These are phyloP conservation scores for Cercospora sp. DNA, from an alignment of 2,329 filamentous ascomycete species.

Conservation along the genomic window DNA sequence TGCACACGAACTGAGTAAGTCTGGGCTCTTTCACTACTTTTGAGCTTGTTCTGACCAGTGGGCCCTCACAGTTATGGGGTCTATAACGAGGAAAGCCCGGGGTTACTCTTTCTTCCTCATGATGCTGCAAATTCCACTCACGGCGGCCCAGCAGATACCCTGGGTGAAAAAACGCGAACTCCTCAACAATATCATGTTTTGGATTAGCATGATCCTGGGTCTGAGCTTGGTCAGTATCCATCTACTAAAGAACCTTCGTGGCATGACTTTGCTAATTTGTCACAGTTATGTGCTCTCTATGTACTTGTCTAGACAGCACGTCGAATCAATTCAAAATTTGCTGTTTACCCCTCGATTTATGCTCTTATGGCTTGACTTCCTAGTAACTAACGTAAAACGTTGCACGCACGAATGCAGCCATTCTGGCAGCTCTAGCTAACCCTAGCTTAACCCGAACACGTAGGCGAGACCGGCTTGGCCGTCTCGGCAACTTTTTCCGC, in stretches of 20 bases:
- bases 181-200: slow-evolving; percentile 59
- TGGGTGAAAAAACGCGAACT: slow-evolving; percentile 74
- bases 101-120: slow-evolving; percentile 93
- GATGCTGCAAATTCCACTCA: slow-evolving; percentile 95
- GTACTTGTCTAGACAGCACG: slow-evolving; percentile 52
- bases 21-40: not conserved
- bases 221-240: slow-evolving; percentile 38
- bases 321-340: not conserved
- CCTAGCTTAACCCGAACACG: not conserved
- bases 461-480: not conserved
- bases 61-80: slow-evolving; percentile 69
- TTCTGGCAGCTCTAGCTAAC: not conserved
- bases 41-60: not conserved
- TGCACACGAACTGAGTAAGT: slow-evolving; percentile 74
- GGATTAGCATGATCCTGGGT: slow-evolving; percentile 42
- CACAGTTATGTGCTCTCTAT: slow-evolving; percentile 61
- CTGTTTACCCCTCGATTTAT: not conserved
- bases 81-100: slow-evolving; percentile 93
- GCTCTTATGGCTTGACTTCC: not conserved
- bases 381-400: not conserved
- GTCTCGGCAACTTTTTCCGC: not conserved
- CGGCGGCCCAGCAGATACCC: slow-evolving; percentile 81
- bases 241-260: not conserved
- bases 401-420: not conserved
- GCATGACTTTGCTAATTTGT: slow-evolving; percentile 23